phyloP scores from a whole-genome alignment of 805 yeast species.

The Vanderwaltozyma yarrowii region DNA sequence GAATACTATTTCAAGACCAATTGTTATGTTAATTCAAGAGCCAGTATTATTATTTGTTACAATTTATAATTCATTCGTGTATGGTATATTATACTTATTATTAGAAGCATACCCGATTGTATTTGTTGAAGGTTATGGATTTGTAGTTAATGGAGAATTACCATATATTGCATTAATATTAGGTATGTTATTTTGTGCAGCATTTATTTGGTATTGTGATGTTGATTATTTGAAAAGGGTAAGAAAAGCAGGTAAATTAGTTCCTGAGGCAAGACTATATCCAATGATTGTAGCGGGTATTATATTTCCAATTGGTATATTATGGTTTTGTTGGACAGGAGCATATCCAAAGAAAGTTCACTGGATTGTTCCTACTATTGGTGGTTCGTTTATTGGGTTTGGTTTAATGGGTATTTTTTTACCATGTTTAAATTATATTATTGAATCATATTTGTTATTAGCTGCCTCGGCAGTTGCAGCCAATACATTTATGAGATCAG shows the following conservation, averaged over 20 bases:
- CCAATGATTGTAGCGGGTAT: slow-evolving; percentile 66
- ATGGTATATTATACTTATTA: slow-evolving; percentile 67
- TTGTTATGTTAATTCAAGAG: slow-evolving; percentile 55
- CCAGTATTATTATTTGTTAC: slow-evolving; percentile 64
- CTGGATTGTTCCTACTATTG: slow-evolving; percentile 69
- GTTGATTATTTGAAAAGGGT: slow-evolving; percentile 39
- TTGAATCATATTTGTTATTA: slow-evolving; percentile 57
- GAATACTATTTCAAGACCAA: slow-evolving; percentile 58
- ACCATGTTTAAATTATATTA: slow-evolving; percentile 58
- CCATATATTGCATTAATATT: slow-evolving; percentile 72
- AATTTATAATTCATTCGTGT: slow-evolving; percentile 66
- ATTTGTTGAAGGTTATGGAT: slow-evolving; percentile 52
- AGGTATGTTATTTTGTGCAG: slow-evolving; percentile 56
- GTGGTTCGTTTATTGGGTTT: slow-evolving; percentile 55
- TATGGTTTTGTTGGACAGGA: slow-evolving; percentile 89
- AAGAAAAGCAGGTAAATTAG: slow-evolving; percentile 41
- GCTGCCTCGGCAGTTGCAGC: slow-evolving; percentile 78
- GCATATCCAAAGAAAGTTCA: slow-evolving; percentile 57
- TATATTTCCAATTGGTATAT: slow-evolving; percentile 63
- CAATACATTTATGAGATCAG: slow-evolving; percentile 58
- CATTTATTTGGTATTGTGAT: slow-evolving; percentile 43
- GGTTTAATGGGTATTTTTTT: slow-evolving; percentile 62
- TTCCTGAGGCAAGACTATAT: slow-evolving; percentile 73
- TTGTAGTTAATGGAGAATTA: slow-evolving; percentile 42
- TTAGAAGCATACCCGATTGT: slow-evolving; percentile 69